Evolutionary conservation across 2,329 filamentous ascomycete species (phyloP), one percentile per base, ranked within the genome.

Genomic region (Penicillium sp.): DNA sequence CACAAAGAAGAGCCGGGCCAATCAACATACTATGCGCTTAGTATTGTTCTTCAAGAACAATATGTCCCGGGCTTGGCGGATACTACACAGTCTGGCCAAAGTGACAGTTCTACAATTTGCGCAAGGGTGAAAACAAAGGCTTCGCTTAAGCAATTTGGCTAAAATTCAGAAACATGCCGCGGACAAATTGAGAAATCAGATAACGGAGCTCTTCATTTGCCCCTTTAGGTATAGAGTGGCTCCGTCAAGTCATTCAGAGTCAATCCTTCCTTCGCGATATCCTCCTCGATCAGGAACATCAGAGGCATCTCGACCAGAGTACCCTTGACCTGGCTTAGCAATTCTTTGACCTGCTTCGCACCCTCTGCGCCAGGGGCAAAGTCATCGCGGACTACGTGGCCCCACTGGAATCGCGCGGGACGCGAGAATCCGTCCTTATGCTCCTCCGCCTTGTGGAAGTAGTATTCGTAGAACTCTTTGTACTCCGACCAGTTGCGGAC

Each of bases 231-330:
- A 72, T 92, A 92, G 36, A 92, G 74, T 65, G 86, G 84, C 65
- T 89, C 83, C 1, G 89, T 92, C 63, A 91, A 72, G 24, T 81
- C 79, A 75, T 92, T 92, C 59, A 92, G 74, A 21, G 82, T 81
- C 65, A 96, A 65, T 0, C 92, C 91, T 63, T 91, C 84, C 79
- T 92, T 87, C 4, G 92, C 93, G 71, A 97, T 87, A 71, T 97
- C 92, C 65, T 90, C 83, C 32, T 92, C 88, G 65, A 88, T 87
- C 71, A 96, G 77, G 77, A 97, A 97, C 61, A 90, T 79, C 63
- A 97, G 78, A 27, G 92, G 91, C 92, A 97, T 97, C 79, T 96
- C 90, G 7, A 97, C 88, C 43, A 92, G 74, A 8, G 82, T 89
- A 2, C 89, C 89, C 56, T 85, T 82, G 38, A 92, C 79, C 50